Conservation (phyloP, 177 flowering plant genomes). For the Vitis hybrid region DNA sequence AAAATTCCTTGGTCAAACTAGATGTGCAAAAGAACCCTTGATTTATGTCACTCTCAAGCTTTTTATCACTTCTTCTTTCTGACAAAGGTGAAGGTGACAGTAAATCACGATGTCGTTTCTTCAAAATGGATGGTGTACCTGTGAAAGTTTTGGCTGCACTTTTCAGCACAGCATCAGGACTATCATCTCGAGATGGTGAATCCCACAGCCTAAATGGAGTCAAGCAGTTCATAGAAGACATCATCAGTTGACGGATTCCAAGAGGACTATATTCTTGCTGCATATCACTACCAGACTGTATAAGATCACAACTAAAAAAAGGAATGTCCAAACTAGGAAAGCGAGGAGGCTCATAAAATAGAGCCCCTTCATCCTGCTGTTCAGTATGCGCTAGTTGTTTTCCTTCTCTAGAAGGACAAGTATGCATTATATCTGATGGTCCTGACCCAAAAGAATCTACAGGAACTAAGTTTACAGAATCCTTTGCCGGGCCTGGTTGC, state of each 20-base stretch:
- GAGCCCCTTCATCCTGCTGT: constrained; percentile 43
- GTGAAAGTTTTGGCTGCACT: constrained; percentile 85
- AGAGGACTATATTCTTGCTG: constrained; percentile 93
- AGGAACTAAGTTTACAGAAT: constrained; percentile 33
- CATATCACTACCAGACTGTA: constrained; percentile 66
- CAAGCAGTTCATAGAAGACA: constrained; percentile 64
- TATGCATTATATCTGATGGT: constrained; percentile 24
- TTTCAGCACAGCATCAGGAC: constrained; percentile 75
- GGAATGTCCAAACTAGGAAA: constrained; percentile 93
- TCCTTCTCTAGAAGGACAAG: constrained; percentile 27
- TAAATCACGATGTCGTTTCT: constrained; percentile 79
- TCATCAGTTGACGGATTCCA: constrained; percentile 88
- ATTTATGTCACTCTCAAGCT: constrained; percentile 43
- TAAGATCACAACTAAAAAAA: constrained; percentile 92
- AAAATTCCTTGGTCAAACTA: constrained; percentile 41
- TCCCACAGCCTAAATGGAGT: constrained; percentile 84
- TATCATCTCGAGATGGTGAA: constrained; percentile 67
- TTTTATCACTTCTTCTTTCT: constrained; percentile 70
- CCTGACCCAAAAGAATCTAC: constrained; percentile 38
- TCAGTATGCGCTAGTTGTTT: constrained; percentile 14
- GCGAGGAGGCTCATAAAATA: constrained; percentile 94
- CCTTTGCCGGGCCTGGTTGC: constrained; percentile 30
- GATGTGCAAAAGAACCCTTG: constrained; percentile 32
- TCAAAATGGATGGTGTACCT: constrained; percentile 82
- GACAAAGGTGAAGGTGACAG: constrained; percentile 86